phyloP scores from a whole-genome alignment of 352 stramenopile genomes.

The Globisporangium ultimum region DNA sequence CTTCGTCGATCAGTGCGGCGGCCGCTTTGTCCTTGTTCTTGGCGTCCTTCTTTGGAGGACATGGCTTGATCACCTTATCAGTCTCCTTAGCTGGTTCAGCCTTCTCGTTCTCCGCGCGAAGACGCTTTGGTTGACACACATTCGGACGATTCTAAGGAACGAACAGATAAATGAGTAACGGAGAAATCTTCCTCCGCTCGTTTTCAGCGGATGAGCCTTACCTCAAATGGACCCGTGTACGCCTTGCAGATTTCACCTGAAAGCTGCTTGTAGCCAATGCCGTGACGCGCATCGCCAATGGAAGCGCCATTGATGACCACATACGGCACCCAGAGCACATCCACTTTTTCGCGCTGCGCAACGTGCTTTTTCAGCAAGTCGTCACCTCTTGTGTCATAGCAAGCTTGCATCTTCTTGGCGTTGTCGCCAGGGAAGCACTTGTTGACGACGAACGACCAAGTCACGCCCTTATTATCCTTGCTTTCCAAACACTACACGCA shows the following conservation, averaged over 20 bases:
- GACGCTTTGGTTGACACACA: conserved; percentile 58
- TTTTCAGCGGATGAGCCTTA: conserved; percentile 10
- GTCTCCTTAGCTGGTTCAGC: conserved; percentile 27
- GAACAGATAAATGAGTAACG: background rate
- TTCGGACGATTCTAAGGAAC: conserved; percentile 30
- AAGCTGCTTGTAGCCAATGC: conserved; percentile 68
- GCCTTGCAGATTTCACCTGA: conserved; percentile 60
- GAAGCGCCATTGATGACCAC: conserved; percentile 59
- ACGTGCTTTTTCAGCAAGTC: conserved; percentile 63
- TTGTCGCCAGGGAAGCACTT: conserved; percentile 58
- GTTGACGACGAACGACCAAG: conserved; percentile 58
- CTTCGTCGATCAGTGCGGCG: conserved; percentile 30
- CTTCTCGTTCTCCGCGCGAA: conserved; percentile 36
- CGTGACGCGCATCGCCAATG: conserved; percentile 54
- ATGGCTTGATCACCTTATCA: conserved; percentile 56
- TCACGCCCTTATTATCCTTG: conserved; percentile 70
- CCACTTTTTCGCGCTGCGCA: conserved; percentile 36
- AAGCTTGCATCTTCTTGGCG: conserved; percentile 52
- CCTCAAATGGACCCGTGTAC: conserved; percentile 53
- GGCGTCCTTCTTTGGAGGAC: conserved; percentile 59
- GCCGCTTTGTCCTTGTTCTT: conserved; percentile 14
- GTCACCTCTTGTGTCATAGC: conserved; percentile 57
- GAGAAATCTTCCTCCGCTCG: background rate
- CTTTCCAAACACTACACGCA: conserved; percentile 67
- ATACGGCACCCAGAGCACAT: conserved; percentile 66